These are phyloP conservation scores for Staphylotrichum tortipilum DNA, from an alignment of 495 filamentous ascomycete genomes.

Conservation along the genomic window DNA sequence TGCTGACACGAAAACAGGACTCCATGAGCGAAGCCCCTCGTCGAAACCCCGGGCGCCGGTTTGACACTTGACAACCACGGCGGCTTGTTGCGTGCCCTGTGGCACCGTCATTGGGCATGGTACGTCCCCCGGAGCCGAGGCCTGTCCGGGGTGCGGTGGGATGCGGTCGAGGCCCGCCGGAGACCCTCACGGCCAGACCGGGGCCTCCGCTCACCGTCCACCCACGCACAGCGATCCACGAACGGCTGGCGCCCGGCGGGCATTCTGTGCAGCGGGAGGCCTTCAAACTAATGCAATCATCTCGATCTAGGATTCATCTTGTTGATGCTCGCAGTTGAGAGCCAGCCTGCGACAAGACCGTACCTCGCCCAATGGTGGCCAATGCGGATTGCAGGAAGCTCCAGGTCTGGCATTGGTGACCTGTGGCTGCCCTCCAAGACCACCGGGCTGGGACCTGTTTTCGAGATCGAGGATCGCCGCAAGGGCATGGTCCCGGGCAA, in stretches of 20 bases:
- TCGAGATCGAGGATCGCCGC: constrained; percentile 4
- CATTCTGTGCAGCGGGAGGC: not conserved
- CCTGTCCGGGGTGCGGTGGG: no score
- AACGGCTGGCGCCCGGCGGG: not conserved
- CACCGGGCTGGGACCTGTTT: constrained; percentile 10
- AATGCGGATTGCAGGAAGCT: not conserved
- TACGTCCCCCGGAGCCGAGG: constrained; percentile 3
- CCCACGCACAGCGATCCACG: not conserved
- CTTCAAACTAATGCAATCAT: constrained; percentile 8
- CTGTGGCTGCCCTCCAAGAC: constrained; percentile 20
- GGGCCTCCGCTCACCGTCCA: not conserved
- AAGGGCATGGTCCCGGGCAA: not conserved
- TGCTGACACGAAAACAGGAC: constrained; percentile 3
- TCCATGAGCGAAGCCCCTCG: constrained; percentile 4
- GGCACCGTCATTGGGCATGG: constrained; percentile 12
- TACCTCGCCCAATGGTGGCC: constrained; percentile 19
- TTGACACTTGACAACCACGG: constrained; percentile 1
- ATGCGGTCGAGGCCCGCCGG: no score
- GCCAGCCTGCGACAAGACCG: not conserved
- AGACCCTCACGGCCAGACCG: no score
- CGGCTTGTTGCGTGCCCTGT: not conserved
- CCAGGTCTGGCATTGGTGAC: constrained; percentile 6
- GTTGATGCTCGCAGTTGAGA: not conserved
- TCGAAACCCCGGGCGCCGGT: constrained; percentile 2
- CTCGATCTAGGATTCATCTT: not conserved